Percentiles rank a stretch among this genome's conserved stretches.
These are phyloP conservation scores for Candida broadrunensis DNA, from an alignment of 805 yeast species.

Conservation along the genomic window DNA sequence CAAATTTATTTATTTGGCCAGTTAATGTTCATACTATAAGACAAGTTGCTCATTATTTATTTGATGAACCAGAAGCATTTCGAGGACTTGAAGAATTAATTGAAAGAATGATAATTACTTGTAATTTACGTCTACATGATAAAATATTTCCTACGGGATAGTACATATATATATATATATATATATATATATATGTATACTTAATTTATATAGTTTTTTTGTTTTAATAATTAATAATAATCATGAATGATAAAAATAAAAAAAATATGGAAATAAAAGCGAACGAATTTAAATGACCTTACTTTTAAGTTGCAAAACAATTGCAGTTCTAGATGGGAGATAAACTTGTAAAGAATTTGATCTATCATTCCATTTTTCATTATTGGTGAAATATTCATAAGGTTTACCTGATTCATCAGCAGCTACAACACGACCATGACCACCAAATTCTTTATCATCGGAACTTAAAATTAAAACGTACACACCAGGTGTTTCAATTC, in stretches of 20 bases:
- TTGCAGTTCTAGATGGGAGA: slow-evolving; percentile 68
- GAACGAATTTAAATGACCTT: slow-evolving; percentile 12
- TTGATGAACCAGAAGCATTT: slow-evolving; percentile 18
- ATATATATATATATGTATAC: background rate
- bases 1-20: slow-evolving; percentile 31
- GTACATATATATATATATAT: background rate
- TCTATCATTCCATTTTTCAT: slow-evolving; percentile 78
- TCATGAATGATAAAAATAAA: no score
- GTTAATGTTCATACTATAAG: slow-evolving; percentile 31
- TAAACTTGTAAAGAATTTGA: slow-evolving; percentile 72
- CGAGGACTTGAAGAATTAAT: slow-evolving; percentile 17
- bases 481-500: slow-evolving; percentile 77
- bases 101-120: slow-evolving; percentile 10
- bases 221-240: no score
- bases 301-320: slow-evolving; percentile 35
- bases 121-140: slow-evolving; percentile 2
- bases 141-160: background rate
- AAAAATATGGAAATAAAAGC: background rate
- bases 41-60: slow-evolving; percentile 19
- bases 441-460: slow-evolving; percentile 73
- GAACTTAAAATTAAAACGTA: slow-evolving; percentile 74
- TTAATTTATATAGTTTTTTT: background rate
- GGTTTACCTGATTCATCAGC: slow-evolving; percentile 38
- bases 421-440: slow-evolving; percentile 63
- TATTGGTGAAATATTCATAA: slow-evolving; percentile 64